phyloP scores from a whole-genome alignment of 2,329 filamentous ascomycete genomes.

The Davidsoniella neocaledoniae region DNA sequence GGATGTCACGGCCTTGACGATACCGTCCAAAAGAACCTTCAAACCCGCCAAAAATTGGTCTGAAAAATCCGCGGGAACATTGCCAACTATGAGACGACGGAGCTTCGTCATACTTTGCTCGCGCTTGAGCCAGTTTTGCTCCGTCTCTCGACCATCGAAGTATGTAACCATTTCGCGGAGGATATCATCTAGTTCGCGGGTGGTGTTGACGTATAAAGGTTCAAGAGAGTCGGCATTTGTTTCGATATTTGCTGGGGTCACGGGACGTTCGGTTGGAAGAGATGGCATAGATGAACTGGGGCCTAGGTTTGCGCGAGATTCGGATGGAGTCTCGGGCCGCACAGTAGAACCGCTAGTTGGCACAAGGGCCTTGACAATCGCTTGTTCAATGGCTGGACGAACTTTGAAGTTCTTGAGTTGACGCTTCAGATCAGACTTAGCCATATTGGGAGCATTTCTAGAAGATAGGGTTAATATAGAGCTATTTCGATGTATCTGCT shows the following conservation, averaged over 20 bases:
- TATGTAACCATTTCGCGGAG: constrained; percentile 63
- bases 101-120: constrained; percentile 68
- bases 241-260: constrained; percentile 43
- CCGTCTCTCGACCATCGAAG: constrained; percentile 79
- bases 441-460: constrained; percentile 61
- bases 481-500: not conserved
- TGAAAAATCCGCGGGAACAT: constrained; percentile 61
- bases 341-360: constrained; percentile 26
- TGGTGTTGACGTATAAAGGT: constrained; percentile 67
- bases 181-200: constrained; percentile 74
- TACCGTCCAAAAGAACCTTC: constrained; percentile 65
- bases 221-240: constrained; percentile 53
- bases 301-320: constrained; percentile 21
- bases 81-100: constrained; percentile 65
- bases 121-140: constrained; percentile 78
- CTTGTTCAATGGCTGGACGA: constrained; percentile 66
- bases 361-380: constrained; percentile 60
- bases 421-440: constrained; percentile 76
- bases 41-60: constrained; percentile 53
- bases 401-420: constrained; percentile 75
- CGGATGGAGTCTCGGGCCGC: constrained; percentile 25
- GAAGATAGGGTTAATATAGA: not conserved
- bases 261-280: constrained; percentile 33
- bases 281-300: constrained; percentile 25
- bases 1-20: constrained; percentile 70